These are phyloP conservation scores for Trichoderma endophyticum DNA, from an alignment of 2,329 filamentous ascomycete species.

Conservation along the genomic window DNA sequence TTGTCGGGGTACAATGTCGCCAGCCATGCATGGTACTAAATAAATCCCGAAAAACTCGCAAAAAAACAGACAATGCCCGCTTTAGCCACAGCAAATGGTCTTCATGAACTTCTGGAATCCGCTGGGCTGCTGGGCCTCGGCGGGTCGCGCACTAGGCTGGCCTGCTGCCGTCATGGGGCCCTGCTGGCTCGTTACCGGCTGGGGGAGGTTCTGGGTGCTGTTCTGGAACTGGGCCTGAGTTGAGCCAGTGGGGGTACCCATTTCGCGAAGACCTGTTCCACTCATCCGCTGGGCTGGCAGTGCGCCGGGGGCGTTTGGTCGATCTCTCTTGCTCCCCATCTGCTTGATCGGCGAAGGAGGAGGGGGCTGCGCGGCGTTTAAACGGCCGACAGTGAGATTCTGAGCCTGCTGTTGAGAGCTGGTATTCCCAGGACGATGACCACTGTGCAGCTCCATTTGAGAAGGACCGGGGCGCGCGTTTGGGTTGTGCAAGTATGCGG, in stretches of 20 bases:
- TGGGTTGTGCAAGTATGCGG: constrained; percentile 65
- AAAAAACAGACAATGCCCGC: not conserved
- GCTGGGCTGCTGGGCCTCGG: constrained; percentile 67
- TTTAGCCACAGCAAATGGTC: constrained; percentile 81
- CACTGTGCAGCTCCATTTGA: constrained; percentile 77
- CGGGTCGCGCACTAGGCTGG: constrained; percentile 52
- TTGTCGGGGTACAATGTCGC: constrained; percentile 15
- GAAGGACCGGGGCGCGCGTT: constrained; percentile 78
- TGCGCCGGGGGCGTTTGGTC: constrained; percentile 74
- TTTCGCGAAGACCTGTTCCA: constrained; percentile 69
- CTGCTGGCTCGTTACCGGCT: constrained; percentile 60
- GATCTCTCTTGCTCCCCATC: constrained; percentile 70
- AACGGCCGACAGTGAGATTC: constrained; percentile 76
- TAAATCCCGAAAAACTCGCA: constrained; percentile 27
- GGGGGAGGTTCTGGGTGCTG: constrained; percentile 82
- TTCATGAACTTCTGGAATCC: constrained; percentile 93
- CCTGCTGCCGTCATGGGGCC: constrained; percentile 55
- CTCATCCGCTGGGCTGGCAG: constrained; percentile 73
- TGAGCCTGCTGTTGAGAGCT: constrained; percentile 60
- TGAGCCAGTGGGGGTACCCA: constrained; percentile 80
- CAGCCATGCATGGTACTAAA: constrained; percentile 6
- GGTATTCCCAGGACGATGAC: constrained; percentile 63
- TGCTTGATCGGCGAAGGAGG: constrained; percentile 80
- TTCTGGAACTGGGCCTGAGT: constrained; percentile 96
- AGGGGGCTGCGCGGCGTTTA: constrained; percentile 91